These are phyloP conservation scores for Thyridium curvatum DNA, from an alignment of 2,329 filamentous ascomycete species.

Conservation along the genomic window DNA sequence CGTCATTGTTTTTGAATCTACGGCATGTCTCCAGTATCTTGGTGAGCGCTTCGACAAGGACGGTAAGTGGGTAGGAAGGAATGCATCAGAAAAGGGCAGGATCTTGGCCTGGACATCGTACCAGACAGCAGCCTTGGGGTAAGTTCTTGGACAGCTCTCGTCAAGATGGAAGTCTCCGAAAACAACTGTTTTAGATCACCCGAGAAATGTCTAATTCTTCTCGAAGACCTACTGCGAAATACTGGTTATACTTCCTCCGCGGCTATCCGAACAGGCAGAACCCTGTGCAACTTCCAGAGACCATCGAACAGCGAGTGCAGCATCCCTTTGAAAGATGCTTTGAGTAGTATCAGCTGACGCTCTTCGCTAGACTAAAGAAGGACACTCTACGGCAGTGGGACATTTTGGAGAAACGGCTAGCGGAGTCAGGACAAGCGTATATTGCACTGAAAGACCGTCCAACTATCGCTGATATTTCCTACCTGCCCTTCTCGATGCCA, in stretches of 20 bases:
- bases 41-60: constrained; percentile 25
- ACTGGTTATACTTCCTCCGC: constrained; percentile 24
- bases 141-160: constrained; percentile 4
- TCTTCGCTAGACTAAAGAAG: constrained; percentile 12
- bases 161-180: too few relatives aligned
- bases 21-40: constrained; percentile 28
- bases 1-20: constrained; percentile 26
- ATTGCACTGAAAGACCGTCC: constrained; percentile 25
- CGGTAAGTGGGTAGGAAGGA: constrained; percentile 22
- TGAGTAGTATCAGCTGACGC: background rate
- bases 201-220: too few relatives aligned
- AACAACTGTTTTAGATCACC: too few relatives aligned
- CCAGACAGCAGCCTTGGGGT: constrained; percentile 28
- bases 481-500: constrained; percentile 28
- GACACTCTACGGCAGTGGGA: constrained; percentile 20
- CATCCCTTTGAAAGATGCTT: too few relatives aligned
- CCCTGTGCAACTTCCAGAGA: constrained; percentile 10
- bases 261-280: constrained; percentile 19
- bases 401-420: constrained; percentile 17
- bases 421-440: constrained; percentile 18
- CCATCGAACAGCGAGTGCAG: background rate
- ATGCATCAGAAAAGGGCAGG: constrained; percentile 17
- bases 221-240: constrained; percentile 20
- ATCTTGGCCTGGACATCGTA: constrained; percentile 25
- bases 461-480: constrained; percentile 26